Evolutionary conservation across 2,329 filamentous ascomycete genomes (phyloP).

Genomic region (Parastagonospora avenae): DNA sequence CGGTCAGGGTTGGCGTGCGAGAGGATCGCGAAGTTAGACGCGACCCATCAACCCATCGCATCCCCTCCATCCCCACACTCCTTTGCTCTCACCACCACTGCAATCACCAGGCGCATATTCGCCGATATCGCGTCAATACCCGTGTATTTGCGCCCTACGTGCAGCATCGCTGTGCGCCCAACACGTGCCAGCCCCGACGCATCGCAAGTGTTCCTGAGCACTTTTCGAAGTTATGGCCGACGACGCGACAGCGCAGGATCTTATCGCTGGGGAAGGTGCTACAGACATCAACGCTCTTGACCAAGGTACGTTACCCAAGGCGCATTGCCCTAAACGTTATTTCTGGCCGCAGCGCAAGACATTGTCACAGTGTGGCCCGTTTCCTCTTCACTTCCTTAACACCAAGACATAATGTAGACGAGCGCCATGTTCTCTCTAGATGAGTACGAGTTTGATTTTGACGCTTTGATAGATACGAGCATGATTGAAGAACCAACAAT

Average conservation of each 20-base stretch:
- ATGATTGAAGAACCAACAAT: slow-evolving; percentile 51
- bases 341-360: slow-evolving; percentile 10
- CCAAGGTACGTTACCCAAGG: slow-evolving; percentile 36
- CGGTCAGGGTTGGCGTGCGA: slow-evolving; percentile 22
- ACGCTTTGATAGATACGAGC: slow-evolving; percentile 61
- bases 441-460: not conserved
- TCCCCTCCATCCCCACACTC: slow-evolving; percentile 35
- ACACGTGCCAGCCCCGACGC: slow-evolving; percentile 23
- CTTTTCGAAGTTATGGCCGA: slow-evolving; percentile 39
- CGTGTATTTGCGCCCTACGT: slow-evolving; percentile 15
- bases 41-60: slow-evolving; percentile 34
- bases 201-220: slow-evolving; percentile 23
- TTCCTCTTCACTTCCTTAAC: no score
- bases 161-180: slow-evolving; percentile 11
- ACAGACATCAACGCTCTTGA: slow-evolving; percentile 30
- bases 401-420: not conserved
- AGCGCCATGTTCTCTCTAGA: not conserved
- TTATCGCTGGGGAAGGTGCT: slow-evolving; percentile 28
- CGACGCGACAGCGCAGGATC: slow-evolving; percentile 39
- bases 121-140: slow-evolving; percentile 10
- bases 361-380: not conserved
- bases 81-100: slow-evolving; percentile 21
- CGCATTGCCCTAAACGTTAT: not conserved
- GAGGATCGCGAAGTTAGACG: slow-evolving; percentile 42
- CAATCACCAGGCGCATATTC: slow-evolving; percentile 2